Percentiles rank a stretch among this genome's conserved stretches.
These are phyloP conservation scores for Candida parachauliodes DNA, from an alignment of 805 yeast species.

Conservation along the genomic window DNA sequence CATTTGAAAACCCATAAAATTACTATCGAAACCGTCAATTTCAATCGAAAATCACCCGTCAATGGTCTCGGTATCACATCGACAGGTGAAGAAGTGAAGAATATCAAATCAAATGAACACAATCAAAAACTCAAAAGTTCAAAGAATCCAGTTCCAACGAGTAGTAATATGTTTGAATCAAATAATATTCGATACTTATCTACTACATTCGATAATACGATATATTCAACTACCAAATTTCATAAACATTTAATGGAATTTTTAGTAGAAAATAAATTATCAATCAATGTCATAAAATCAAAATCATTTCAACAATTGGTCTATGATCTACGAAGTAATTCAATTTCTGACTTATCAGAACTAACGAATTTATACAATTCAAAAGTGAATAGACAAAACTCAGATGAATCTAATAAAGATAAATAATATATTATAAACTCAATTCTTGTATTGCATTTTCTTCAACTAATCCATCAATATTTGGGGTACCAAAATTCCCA, in stretches of 20 bases:
- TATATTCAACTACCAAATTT: constrained; percentile 45
- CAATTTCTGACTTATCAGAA: constrained; percentile 45
- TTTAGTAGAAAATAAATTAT: constrained; percentile 49
- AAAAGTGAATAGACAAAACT: neutral
- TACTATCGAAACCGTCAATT: constrained; percentile 35
- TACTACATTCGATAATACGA: constrained; percentile 34
- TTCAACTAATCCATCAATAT: constrained; percentile 27
- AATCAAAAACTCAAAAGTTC: too few relatives aligned
- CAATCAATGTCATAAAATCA: constrained; percentile 46
- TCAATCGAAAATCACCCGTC: constrained; percentile 34
- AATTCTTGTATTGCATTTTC: constrained; percentile 33
- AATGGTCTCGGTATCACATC: constrained; percentile 37
- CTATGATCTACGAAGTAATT: constrained; percentile 47
- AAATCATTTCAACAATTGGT: constrained; percentile 50
- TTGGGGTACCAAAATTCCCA: constrained; percentile 19
- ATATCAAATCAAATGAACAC: neutral
- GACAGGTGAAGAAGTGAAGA: constrained; percentile 23
- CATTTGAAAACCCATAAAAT: constrained; percentile 55
- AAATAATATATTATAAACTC: constrained; percentile 14
- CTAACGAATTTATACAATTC: constrained; percentile 43
- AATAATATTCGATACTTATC: constrained; percentile 11
- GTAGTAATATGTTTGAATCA: too few relatives aligned
- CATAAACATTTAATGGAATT: constrained; percentile 50
- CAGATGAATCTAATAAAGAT: neutral
- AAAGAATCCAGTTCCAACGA: too few relatives aligned